A percentile compares a stretch with the other conserved stretches of the same genome.
Evolutionary conservation across 2,329 filamentous ascomycete genomes (phyloP).

Genomic region (Ophiosphaerella herpotricha): DNA sequence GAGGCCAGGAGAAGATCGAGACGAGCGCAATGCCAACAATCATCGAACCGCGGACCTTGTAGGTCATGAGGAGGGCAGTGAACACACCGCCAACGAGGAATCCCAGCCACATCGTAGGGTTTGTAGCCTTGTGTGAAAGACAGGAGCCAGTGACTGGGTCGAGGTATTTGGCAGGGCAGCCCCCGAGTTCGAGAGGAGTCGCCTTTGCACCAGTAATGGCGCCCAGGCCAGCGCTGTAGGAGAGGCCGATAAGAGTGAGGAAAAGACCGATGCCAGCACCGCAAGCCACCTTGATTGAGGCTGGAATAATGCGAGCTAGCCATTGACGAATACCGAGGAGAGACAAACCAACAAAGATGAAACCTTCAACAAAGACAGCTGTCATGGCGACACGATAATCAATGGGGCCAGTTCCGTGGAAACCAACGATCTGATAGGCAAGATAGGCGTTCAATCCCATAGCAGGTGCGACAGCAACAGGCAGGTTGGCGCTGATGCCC

Average conservation of each 20-base stretch:
- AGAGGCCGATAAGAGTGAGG: conserved; percentile 75
- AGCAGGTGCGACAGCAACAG: conserved; percentile 72
- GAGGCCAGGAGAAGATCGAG: conserved; percentile 86
- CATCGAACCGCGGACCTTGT: conserved; percentile 83
- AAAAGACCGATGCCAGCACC: conserved; percentile 89
- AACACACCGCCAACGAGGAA: conserved; percentile 84
- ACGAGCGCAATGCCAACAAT: conserved; percentile 82
- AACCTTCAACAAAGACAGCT: conserved; percentile 86
- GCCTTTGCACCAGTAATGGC: conserved; percentile 68
- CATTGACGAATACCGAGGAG: conserved; percentile 73
- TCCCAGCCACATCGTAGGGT: conserved; percentile 82
- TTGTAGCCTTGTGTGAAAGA: conserved; percentile 74
- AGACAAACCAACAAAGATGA: conserved; percentile 80
- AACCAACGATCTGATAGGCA: conserved; percentile 78
- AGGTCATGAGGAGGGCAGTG: conserved; percentile 80
- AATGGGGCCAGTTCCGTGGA: conserved; percentile 71
- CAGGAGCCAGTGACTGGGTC: conserved; percentile 58
- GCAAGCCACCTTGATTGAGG: conserved; percentile 88
- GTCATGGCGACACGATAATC: conserved; percentile 75
- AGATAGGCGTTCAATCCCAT: conserved; percentile 93
- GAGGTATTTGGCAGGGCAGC: conserved; percentile 64
- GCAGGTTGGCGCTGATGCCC: conserved; percentile 80
- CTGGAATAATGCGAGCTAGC: conserved; percentile 67
- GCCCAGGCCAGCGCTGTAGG: conserved; percentile 82
- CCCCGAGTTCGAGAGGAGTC: conserved; percentile 76